Base-by-base conservation (phyloP, 129 eudicot genomes). In the Flaveria brownii region DNA sequence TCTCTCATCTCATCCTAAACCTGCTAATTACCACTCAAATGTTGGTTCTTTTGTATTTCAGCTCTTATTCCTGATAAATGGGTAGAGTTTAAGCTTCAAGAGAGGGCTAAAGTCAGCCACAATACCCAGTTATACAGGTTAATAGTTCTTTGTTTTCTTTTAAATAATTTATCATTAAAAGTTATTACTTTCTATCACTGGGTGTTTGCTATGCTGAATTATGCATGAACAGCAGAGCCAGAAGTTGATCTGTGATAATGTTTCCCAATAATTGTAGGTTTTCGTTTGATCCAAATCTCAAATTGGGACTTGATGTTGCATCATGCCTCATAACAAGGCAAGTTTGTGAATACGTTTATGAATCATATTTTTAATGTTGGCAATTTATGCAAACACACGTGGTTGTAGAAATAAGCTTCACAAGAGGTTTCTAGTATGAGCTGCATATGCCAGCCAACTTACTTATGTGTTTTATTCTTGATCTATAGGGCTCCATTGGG, bases 301-400 rank as follows among this genome's bases (percentile, higher is more conserved):
- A 84, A 78, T 82, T 94, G 87, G 99, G 99, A 54, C 96, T 94
- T 33, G 87, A 87, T 85, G 90, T 94, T 79, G 99, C 99, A 51
- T 91, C 99, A 43, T 94, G 99, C 88, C 72, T 94, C 56, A 54
- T 94, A 50, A 94, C 99, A 41, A 94, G 98, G 98, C 87, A 88
- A 55, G 78, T 73, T 33, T 68, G 3, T 51, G 10, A 36, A 42
- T 74, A 50, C 52, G 39, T 49, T 57, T 46, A 13, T 63, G 59
- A 33, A 9, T 54, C 30, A 56, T 1, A 25, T 11, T 9, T 30
- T 7, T 63, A 30, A 30, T 56, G 41, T 71, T 64, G 52, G 18
- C 80, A 25, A 11, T 28, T 5, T 65, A 49, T 41, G 66, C 18
- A 33, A 10, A 61, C 43, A 16, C 46, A 75, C 36, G 5, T 47